phyloP scores from a whole-genome alignment of 1,284 basidiomycete species.

The Singerocomus rubriflavus region DNA sequence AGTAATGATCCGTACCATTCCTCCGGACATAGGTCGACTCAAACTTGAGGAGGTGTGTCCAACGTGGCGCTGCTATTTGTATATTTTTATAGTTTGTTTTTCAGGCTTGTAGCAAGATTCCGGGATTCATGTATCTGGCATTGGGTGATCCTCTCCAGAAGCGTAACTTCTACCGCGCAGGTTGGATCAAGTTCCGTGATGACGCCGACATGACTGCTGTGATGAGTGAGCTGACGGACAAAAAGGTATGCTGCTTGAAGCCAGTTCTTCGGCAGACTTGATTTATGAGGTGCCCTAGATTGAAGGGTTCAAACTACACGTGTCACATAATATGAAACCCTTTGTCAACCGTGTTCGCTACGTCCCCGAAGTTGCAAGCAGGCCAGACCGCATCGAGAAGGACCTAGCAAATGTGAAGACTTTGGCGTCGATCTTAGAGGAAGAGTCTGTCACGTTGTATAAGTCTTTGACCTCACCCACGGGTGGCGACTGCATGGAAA shows the following conservation, averaged over 20 bases:
- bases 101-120: conserved; percentile 63
- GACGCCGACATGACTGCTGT: conserved; percentile 77
- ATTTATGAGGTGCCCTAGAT: conserved; percentile 51
- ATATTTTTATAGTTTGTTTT: conserved; percentile 8
- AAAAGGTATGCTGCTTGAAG: conserved; percentile 59
- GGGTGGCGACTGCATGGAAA: conserved; percentile 29
- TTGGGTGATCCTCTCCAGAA: conserved; percentile 88
- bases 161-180: conserved; percentile 87
- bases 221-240: conserved; percentile 72
- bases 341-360: conserved; percentile 75
- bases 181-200: conserved; percentile 84
- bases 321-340: conserved; percentile 77
- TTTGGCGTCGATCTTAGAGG: conserved; percentile 72
- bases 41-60: conserved; percentile 79
- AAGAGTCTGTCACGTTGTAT: conserved; percentile 54
- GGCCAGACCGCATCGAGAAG: conserved; percentile 72
- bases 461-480: conserved; percentile 30
- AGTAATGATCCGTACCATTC: conserved; percentile 91
- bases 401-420: conserved; percentile 74
- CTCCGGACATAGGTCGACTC: conserved; percentile 82
- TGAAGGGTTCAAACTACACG: conserved; percentile 89
- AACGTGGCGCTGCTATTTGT: conserved; percentile 21
- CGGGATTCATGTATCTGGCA: conserved; percentile 78
- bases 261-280: conserved; percentile 2
- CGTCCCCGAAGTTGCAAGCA: conserved; percentile 78